Conservation (phyloP, 2,329 filamentous ascomycete genomes). For the Alternaria solani region DNA sequence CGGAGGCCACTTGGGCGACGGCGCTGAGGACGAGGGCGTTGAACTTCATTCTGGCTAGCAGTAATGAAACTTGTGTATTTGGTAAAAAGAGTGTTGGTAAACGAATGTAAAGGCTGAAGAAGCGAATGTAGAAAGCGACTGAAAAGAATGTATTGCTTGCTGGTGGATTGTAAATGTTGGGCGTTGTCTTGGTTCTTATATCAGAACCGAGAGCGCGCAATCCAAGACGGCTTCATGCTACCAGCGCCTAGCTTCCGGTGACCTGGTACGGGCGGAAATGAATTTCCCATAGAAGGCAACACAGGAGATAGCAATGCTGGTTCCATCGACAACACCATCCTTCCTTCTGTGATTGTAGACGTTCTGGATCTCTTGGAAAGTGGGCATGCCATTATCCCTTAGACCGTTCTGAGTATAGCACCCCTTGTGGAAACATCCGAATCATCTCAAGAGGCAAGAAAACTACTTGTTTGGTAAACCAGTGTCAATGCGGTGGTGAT, state of each 20-base stretch:
- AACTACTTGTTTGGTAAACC: neutral
- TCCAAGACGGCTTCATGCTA: conserved; percentile 1
- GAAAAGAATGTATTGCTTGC: conserved; percentile 5
- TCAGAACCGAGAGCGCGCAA: neutral
- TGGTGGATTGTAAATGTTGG: neutral
- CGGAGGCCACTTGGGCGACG: conserved; percentile 25
- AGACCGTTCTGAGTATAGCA: conserved; percentile 1
- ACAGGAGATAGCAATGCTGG: neutral
- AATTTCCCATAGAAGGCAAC: neutral
- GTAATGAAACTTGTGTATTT: conserved; percentile 8
- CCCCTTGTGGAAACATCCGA: neutral
- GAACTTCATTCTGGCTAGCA: conserved; percentile 19
- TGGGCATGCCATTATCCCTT: neutral
- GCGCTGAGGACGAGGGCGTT: conserved; percentile 8
- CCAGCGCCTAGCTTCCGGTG: neutral
- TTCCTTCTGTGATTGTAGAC: conserved; percentile 1
- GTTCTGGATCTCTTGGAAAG: neutral
- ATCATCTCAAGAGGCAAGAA: neutral
- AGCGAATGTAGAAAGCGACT: conserved; percentile 11
- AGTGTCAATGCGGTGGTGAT: neutral
- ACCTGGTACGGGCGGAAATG: neutral
- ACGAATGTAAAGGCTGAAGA: conserved; percentile 4
- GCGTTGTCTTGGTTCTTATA: neutral
- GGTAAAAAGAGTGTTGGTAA: neutral
- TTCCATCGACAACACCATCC: neutral